A percentile compares a stretch with the other conserved stretches of the same genome.
phyloP scores from a whole-genome alignment of 768 basidiomycete species.

The Punctularia strigosozonata region DNA sequence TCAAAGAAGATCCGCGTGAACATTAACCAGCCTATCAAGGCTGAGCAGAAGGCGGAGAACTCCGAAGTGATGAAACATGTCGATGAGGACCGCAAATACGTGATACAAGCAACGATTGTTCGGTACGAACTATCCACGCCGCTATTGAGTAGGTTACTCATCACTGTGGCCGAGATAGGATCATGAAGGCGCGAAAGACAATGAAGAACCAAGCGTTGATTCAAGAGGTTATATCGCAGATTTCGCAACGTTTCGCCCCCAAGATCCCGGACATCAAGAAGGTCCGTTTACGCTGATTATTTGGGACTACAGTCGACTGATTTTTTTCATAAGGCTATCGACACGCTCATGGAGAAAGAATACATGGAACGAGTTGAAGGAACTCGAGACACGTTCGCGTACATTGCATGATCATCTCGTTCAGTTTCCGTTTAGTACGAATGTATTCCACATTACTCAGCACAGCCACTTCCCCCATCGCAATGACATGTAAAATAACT shows the following conservation, averaged over 20 bases:
- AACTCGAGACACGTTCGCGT: conserved; percentile 80
- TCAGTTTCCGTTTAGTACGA: conserved; percentile 1
- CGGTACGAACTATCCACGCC: conserved; percentile 27
- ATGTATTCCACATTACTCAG: no score
- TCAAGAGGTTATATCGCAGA: conserved; percentile 83
- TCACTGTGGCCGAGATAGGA: conserved; percentile 28
- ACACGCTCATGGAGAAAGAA: conserved; percentile 89
- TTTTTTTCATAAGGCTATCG: conserved; percentile 56
- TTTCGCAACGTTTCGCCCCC: conserved; percentile 79
- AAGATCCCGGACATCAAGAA: conserved; percentile 97
- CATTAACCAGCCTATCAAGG: conserved; percentile 85
- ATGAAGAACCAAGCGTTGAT: conserved; percentile 91
- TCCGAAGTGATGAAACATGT: conserved; percentile 87
- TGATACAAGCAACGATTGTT: conserved; percentile 91
- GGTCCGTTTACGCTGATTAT: conserved; percentile 25
- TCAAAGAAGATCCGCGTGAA: conserved; percentile 91
- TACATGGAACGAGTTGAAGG: conserved; percentile 93
- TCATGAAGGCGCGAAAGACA: conserved; percentile 93
- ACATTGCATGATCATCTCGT: conserved; percentile 40
- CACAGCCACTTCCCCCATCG: no score
- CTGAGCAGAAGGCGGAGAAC: conserved; percentile 87
- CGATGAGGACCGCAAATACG: conserved; percentile 94
- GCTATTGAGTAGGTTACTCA: conserved; percentile 7
- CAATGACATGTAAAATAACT: no score
- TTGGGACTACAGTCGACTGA: conserved; percentile 1